Base-by-base conservation (phyloP, 2,329 filamentous ascomycete species). In the Botryotinia globosa region DNA sequence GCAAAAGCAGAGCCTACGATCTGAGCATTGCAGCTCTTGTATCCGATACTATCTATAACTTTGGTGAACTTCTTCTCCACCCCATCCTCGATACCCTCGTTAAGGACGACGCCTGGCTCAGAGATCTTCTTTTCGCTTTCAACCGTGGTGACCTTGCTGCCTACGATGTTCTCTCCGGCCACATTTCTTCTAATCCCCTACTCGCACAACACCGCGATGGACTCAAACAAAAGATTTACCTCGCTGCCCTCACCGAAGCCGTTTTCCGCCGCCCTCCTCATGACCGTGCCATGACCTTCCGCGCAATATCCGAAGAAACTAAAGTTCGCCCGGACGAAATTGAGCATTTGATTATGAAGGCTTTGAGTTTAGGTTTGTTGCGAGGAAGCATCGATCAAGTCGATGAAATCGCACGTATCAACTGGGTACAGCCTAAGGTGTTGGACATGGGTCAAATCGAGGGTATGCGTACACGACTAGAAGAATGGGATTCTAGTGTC, bases 361-460 rank as follows among this genome's bases (percentile, higher is more conserved):
- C 96, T n/a, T 84, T 99, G 79, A 98, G 94, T 80, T 84, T 99
- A 78, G 96, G 96, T 0, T 85, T 99, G 77, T 85, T 99, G 77
- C 89, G 92, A 77, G 96, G 96, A 63, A 96, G 92, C 72, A 98
- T 99, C 79, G 96, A 99, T 82, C 95, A 99, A 84, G 96, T 99
- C 45, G 94, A 94, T 65, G 91, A 94, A 83, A 90, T 98, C 77
- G 96, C 96, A 61, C 90, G 94, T 81, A 98, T 99, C 83, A 95
- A 95, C 80, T 99, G 96, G 96, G 96, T 99, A 73, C 96, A 99
- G 85, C 96, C 96, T 34, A 98, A 98, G 88, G 94, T 99, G 45
- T 85, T 99, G 77, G 96, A 98, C 82, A 94, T 94, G 90, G 90
- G 90, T 83, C 96, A 98, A 85, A 97, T 99, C 78, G 93, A 92